Base-by-base conservation (phyloP, 371 early-diverging fungal genomes). In the Nosema muscidifuracis region DNA sequence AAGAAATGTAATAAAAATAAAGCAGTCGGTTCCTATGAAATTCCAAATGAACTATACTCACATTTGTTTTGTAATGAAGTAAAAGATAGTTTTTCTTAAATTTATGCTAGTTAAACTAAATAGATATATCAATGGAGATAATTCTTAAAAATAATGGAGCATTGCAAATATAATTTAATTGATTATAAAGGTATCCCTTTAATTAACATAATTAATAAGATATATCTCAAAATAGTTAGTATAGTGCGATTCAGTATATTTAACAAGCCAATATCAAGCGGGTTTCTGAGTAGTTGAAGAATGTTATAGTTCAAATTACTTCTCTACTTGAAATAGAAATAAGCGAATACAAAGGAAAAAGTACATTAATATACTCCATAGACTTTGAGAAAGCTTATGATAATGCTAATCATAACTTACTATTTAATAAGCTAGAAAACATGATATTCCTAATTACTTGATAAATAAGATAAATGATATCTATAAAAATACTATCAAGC, bases 131-230 rank as follows among this genome's bases (percentile, higher is more conserved):
- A 22, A 20, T 24, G 38, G 26, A 31, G 55, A 13, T 20, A 26
- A 7, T 28, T 1, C 61, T 6, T 70, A 69, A 50, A 18, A 53
- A 1, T 22, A 3, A 9, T 69, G 60, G 69, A 31, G 24, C n/a
- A 47, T 3, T 2, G 7, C 51, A 22, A 20, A 36, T n/a, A 56
- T 75, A 22, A 47, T 75, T 18, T 60, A 2, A 40, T 43, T 16
- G 69, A 75, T 34, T 75, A 75, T 40, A 33, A 64, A 55, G 75
- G 75, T 2, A 75, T 75, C 6, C 18, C 63, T 15, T 16, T 75
- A 28, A 69, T 75, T 24, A 31, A 24, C 20, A 61, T 34, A 6
- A 2, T 55, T 3, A 18, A 1, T 18, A 75, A 75, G 47, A 13
- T 75, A 20, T 16, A 61, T 6, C 12, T 7, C 6, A 75, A 62